phyloP scores from a whole-genome alignment of 371 early-diverging fungal genomes.

The Phascolomyces articulosus region DNA sequence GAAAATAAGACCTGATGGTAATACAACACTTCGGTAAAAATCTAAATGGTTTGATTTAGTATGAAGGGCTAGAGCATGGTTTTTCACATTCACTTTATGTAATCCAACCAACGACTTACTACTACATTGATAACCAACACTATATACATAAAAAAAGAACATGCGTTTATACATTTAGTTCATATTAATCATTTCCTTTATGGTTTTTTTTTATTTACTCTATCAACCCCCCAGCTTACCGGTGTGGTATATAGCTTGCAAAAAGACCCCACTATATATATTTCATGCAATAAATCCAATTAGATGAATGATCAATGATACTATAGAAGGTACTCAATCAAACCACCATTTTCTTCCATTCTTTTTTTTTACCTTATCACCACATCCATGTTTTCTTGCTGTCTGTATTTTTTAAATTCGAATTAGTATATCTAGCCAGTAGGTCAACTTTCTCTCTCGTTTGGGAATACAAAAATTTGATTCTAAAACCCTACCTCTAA shows the following conservation, averaged over 20 bases:
- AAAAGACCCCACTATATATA: slow-evolving; percentile 76
- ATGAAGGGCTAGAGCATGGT: neutral
- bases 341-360: no score
- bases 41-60: slow-evolving; percentile 20
- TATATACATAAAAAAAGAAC: slow-evolving; percentile 9
- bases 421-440: neutral
- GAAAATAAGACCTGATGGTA: slow-evolving; percentile 67
- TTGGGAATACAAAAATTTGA: no score
- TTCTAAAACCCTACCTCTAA: slow-evolving; percentile 37
- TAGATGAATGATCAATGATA: no score
- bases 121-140: slow-evolving; percentile 78
- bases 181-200: neutral
- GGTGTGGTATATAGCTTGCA: slow-evolving; percentile 74
- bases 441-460: no score
- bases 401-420: slow-evolving; percentile 17
- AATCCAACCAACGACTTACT: slow-evolving; percentile 32
- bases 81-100: neutral
- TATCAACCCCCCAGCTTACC: slow-evolving; percentile 50
- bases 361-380: slow-evolving; percentile 50
- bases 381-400: slow-evolving; percentile 58
- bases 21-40: slow-evolving; percentile 69
- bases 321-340: no score
- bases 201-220: no score
- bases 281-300: no score
- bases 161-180: neutral